Evolutionary conservation across 768 basidiomycete species (phyloP).

Genomic region (Naganishia kalamii): DNA sequence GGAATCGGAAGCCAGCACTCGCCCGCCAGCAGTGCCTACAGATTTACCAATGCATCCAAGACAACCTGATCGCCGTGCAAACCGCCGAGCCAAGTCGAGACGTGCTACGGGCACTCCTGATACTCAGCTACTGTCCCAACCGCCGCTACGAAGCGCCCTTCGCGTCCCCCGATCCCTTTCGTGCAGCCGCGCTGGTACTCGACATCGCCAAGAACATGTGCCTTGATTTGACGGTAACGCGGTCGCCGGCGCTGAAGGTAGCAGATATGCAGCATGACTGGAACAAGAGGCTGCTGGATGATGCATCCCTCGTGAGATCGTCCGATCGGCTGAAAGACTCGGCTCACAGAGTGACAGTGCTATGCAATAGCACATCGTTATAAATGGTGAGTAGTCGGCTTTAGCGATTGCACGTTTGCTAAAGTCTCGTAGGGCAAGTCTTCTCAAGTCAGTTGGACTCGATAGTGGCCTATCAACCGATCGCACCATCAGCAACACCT

Average conservation of each 20-base stretch:
- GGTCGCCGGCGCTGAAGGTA: neutral
- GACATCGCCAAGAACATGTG: conserved; percentile 1
- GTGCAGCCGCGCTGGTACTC: neutral
- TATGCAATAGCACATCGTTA: conserved; percentile 1
- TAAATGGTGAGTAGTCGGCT: neutral
- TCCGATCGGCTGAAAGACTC: neutral
- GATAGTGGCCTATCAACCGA: neutral
- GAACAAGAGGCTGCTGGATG: neutral
- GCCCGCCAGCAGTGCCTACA: neutral
- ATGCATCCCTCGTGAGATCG: neutral
- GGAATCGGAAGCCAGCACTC: neutral
- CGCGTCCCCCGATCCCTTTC: neutral
- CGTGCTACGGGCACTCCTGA: neutral
- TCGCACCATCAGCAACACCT: neutral
- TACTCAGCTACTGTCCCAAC: neutral
- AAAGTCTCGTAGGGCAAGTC: neutral
- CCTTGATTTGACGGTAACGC: neutral
- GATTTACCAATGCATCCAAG: neutral
- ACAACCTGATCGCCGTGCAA: neutral
- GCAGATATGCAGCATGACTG: neutral
- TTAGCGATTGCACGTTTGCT: neutral
- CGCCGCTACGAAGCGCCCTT: neutral
- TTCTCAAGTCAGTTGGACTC: neutral
- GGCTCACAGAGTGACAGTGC: neutral
- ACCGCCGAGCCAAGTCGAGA: neutral